A percentile compares a stretch with the other conserved stretches of the same genome.
Conservation (phyloP, 805 yeast species). For the Kregervanrija fluxuum region DNA sequence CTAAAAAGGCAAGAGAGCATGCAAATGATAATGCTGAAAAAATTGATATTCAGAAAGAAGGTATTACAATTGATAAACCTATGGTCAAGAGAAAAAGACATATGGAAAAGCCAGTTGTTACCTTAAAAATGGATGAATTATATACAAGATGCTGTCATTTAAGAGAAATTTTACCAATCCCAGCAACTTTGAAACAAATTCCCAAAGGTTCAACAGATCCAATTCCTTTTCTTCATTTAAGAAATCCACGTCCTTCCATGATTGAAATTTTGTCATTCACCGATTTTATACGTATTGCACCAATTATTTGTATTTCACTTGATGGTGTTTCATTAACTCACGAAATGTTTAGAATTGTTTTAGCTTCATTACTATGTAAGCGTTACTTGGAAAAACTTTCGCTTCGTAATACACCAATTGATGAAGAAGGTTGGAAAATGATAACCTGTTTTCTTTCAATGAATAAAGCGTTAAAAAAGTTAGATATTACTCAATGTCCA, state of each 20-base stretch:
- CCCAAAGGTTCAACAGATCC: constrained; percentile 75
- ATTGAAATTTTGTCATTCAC: constrained; percentile 84
- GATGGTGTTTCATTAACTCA: constrained; percentile 72
- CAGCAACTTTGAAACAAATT: constrained; percentile 78
- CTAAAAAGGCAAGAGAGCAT: constrained; percentile 21
- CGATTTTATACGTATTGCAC: constrained; percentile 82
- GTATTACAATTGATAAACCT: constrained; percentile 63
- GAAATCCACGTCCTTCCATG: constrained; percentile 86
- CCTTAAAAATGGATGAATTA: constrained; percentile 53
- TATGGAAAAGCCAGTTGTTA: constrained; percentile 32
- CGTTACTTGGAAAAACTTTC: constrained; percentile 64
- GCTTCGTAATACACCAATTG: constrained; percentile 69
- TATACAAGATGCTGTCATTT: constrained; percentile 92
- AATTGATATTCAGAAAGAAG: constrained; percentile 15
- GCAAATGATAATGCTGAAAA: constrained; percentile 13
- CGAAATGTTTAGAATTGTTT: constrained; percentile 70
- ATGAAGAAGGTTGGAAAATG: constrained; percentile 67
- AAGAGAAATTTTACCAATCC: constrained; percentile 86
- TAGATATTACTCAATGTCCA: constrained; percentile 70
- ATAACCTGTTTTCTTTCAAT: constrained; percentile 69
- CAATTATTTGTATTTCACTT: constrained; percentile 63
- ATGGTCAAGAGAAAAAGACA: constrained; percentile 34
- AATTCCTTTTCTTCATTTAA: constrained; percentile 57
- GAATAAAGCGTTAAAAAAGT: constrained; percentile 47
- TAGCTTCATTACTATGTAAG: constrained; percentile 63